These are phyloP conservation scores for Aquilaria agallochum DNA, from an alignment of 441 rosid species.

Conservation along the genomic window DNA sequence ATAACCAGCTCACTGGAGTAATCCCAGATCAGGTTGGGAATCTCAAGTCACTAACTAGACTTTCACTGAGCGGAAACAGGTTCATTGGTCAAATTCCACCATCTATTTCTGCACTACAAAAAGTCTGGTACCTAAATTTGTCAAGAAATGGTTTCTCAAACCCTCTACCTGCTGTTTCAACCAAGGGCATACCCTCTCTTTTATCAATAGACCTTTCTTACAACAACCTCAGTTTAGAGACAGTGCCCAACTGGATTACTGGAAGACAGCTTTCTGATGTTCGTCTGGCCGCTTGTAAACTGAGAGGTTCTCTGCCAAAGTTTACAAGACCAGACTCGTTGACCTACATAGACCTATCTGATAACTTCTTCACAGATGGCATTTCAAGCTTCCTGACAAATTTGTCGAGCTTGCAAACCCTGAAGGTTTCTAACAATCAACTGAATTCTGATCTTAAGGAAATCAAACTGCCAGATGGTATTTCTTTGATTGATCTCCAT, in stretches of 20 bases:
- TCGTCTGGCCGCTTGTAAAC: slow-evolving; percentile 79
- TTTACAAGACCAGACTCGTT: slow-evolving; percentile 60
- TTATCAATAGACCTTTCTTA: slow-evolving; percentile 80
- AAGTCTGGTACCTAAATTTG: slow-evolving; percentile 89
- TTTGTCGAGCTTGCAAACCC: slow-evolving; percentile 57
- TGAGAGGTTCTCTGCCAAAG: slow-evolving; percentile 64
- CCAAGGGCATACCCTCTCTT: slow-evolving; percentile 62
- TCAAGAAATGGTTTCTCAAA: slow-evolving; percentile 71
- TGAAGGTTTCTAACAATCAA: slow-evolving; percentile 73
- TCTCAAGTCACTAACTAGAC: slow-evolving; percentile 62
- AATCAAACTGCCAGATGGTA: slow-evolving; percentile 52
- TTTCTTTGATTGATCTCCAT: slow-evolving; percentile 55
- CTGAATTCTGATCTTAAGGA: slow-evolving; percentile 60
- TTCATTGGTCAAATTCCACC: slow-evolving; percentile 67
- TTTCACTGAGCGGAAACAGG: slow-evolving; percentile 60
- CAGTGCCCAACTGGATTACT: slow-evolving; percentile 71
- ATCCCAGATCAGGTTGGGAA: slow-evolving; percentile 63
- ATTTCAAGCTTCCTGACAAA: slow-evolving; percentile 54
- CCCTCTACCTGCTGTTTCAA: slow-evolving; percentile 58
- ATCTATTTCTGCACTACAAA: slow-evolving; percentile 57
- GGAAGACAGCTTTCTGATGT: slow-evolving; percentile 54
- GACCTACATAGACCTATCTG: slow-evolving; percentile 66
- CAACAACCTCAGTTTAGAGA: slow-evolving; percentile 68
- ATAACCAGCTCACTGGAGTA: slow-evolving; percentile 57
- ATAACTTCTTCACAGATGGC: slow-evolving; percentile 57